Evolutionary conservation across 1,139 yeast species (phyloP), one percentile per base, ranked within the genome.

Genomic region (Kodamaea plutei): DNA sequence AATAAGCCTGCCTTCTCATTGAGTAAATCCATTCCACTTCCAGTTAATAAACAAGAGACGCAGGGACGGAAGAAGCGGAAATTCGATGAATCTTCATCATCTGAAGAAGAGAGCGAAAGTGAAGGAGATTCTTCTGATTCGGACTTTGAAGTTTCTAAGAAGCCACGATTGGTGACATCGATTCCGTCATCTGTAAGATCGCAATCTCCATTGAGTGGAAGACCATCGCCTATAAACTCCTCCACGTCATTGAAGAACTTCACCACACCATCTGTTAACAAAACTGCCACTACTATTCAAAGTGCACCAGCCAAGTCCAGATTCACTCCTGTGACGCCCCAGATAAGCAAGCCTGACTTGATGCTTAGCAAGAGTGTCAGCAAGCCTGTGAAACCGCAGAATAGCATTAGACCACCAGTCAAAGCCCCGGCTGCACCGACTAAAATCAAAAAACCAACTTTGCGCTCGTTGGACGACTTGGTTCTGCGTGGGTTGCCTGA

Each of bases 401-500:
- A 24, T 8, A 29, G 26, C 13, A 29, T 26, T 16, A 25, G 36
- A 8, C 33, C 33, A 4, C 26, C 23, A 19, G 25, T 21, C n/a
- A 29, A 39, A 6, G 27, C 27, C 13, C 20, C 29, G 16, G 28
- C 35, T 23, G 37, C 27, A 3, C 26, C 13, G 11, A 29, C 19
- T 15, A 45, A 47, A 18, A 55, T 41, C 18, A 56, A 48, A 26
- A 47, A 45, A 22, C 64, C 65, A 1, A 36, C 48, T 1, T 58
- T 79, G 32, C 69, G 73, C 13, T 73, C 82, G 0, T 54, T 79
- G 24, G 68, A 70, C n/a, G 82, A 77, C 37, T 58, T 78, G 33
- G 79, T 69, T 2, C 58, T 64, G 15, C 59, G 76, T 37, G 84
- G 84, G 2, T 69, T 78, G 11, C 85, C 85, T 2, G 83, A 74